Conservation (phyloP, 345 rosid species). For the Salix purpurea region DNA sequence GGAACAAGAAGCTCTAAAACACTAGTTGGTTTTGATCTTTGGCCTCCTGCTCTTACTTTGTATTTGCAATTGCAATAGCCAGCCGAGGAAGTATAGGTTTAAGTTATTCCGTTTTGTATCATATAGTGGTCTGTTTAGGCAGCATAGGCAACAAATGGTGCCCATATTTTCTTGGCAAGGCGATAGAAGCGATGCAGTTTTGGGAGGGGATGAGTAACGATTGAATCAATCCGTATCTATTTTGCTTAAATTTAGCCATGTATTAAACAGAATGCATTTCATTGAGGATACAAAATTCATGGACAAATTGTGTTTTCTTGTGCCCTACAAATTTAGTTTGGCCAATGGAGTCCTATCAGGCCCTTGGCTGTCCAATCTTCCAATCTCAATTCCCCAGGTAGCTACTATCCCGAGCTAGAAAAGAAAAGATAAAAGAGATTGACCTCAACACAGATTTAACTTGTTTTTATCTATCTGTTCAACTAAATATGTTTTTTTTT, state of each 20-base stretch:
- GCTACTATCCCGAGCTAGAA: no score
- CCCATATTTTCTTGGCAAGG: not conserved
- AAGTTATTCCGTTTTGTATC: not conserved
- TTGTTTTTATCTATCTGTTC: no score
- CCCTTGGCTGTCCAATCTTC: not conserved
- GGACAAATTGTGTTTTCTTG: not conserved
- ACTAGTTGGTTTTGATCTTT: not conserved
- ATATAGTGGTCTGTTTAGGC: not conserved
- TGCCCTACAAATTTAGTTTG: no score
- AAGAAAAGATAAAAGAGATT: no score
- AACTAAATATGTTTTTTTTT: no score
- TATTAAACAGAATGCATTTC: not conserved
- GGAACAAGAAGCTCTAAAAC: constrained; percentile 27
- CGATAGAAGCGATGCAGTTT: not conserved
- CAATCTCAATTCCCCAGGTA: not conserved
- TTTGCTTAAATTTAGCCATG: not conserved
- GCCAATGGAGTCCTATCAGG: not conserved
- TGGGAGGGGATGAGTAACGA: not conserved
- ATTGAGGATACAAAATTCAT: not conserved
- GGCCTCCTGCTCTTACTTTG: not conserved
- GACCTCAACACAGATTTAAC: no score
- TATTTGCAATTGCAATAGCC: not conserved
- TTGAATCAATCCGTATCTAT: not conserved
- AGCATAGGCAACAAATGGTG: not conserved
- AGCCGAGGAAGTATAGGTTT: not conserved